Base-by-base conservation (phyloP, 108 stramenopile genomes). In the Pseudonitzschia multiseries region DNA sequence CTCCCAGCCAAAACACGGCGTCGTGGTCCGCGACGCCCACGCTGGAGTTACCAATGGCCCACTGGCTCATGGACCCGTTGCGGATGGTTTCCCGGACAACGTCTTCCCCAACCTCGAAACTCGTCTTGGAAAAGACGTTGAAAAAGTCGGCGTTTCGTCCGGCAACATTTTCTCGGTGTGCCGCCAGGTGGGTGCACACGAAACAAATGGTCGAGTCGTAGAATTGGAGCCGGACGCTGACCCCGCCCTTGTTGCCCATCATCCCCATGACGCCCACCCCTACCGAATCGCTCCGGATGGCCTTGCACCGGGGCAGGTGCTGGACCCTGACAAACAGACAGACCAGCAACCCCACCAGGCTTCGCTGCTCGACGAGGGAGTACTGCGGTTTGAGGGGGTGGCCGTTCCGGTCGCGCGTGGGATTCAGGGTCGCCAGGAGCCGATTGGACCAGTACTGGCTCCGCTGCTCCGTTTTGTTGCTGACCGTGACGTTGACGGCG, bases 231-330 rank as follows among this genome's bases (percentile, higher is more conserved):
- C 98, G 91, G 22, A 97, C 81, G 46, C 83, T 74, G 44, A 90
- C 96, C 52, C 97, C 99, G 26, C 99, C 99, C 80, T 99, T 99
- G 81, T 99, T 99, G 57, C 99, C 99, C 96, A 99, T 94, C 75
- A 98, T 87, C 8, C 99, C 99, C 96, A 98, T 97, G 62, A 98
- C 95, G 33, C 98, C 98, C n/a, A 97, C 96, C 21, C 96, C 89
- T 6, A 96, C 97, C n/a, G 77, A 72, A 53, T 87, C 86, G 31
- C 87, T 81, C 59, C 83, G 72, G 20, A 93, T 84, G 54, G 93
- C 80, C 50, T 84, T 84, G 66, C 94, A 82, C 52, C 83, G 81
- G 15, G 81, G 62, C 56, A 82, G 74, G 72, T 93, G 94, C 4
- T 79, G 82, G 2, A 76, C 80, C 74, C 90, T 89, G 48, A 95